Percentiles rank a stretch among this genome's conserved stretches.
phyloP scores from a whole-genome alignment of 352 stramenopile species.

The Discostella stelligera region DNA sequence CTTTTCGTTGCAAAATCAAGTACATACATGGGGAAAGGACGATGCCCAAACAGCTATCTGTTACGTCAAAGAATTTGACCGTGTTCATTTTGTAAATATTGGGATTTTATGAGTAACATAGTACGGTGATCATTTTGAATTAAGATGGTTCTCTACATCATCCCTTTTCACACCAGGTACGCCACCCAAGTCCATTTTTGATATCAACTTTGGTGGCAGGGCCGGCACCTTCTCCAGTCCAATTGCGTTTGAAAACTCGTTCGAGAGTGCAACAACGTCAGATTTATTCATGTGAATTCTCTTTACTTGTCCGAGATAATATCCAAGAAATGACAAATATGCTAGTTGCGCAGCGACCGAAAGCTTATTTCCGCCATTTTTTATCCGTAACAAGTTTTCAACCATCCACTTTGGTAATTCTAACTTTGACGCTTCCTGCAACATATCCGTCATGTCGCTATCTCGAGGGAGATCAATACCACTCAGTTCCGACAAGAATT shows the following conservation, averaged over 20 bases:
- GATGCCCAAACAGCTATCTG: too few species aligned
- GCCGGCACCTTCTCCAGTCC: slow-evolving; percentile 45
- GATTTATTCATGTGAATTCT: slow-evolving; percentile 44
- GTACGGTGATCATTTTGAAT: too few species aligned
- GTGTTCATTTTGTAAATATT: neutral
- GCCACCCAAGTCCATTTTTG: slow-evolving; percentile 58
- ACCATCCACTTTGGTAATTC: slow-evolving; percentile 36
- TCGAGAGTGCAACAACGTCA: slow-evolving; percentile 52
- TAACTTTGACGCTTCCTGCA: slow-evolving; percentile 14
- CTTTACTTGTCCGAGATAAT: slow-evolving; percentile 62
- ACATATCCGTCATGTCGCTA: slow-evolving; percentile 22
- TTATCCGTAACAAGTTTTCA: slow-evolving; percentile 36
- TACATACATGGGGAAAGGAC: too few species aligned
- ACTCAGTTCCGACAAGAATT: slow-evolving; percentile 63
- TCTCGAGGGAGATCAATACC: slow-evolving; percentile 55
- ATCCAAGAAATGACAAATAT: slow-evolving; percentile 67
- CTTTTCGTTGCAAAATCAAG: too few species aligned
- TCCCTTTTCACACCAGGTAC: slow-evolving; percentile 50
- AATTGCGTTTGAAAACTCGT: slow-evolving; percentile 51
- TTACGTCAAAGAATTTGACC: too few species aligned
- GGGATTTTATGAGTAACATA: too few species aligned
- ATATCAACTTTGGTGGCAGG: slow-evolving; percentile 36
- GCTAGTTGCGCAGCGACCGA: slow-evolving; percentile 43
- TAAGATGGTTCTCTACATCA: slow-evolving; percentile 18
- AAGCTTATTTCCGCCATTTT: slow-evolving; percentile 53